Conservation (phyloP, 345 rosid genomes). For the Syzygium jambos region DNA sequence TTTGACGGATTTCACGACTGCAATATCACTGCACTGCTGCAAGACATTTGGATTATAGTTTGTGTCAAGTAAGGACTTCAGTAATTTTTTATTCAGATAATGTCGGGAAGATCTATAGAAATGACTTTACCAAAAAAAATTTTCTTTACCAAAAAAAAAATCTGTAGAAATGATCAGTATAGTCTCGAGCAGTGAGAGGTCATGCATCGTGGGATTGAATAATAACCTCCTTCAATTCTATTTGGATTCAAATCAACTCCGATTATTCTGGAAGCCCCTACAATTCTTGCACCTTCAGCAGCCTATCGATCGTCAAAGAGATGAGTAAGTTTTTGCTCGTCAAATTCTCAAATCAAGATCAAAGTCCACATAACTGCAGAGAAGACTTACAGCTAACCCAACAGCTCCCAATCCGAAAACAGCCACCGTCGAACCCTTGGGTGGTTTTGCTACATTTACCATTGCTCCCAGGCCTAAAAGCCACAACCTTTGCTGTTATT, state of each 20-base stretch:
- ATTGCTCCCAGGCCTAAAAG: slow-evolving; percentile 29
- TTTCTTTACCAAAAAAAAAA: too few species aligned
- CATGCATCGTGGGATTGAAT: neutral
- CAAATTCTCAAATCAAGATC: neutral
- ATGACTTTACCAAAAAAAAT: too few species aligned
- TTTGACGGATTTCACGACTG: neutral
- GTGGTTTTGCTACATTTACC: slow-evolving; percentile 33
- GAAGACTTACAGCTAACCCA: slow-evolving; percentile 23
- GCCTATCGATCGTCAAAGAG: slow-evolving; percentile 11
- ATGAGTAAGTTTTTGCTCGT: neutral
- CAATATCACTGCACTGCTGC: neutral
- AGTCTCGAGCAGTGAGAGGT: neutral
- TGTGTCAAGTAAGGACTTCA: neutral
- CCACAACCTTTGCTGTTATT: neutral
- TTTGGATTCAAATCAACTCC: slow-evolving; percentile 28
- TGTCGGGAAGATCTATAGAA: neutral
- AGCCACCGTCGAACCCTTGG: slow-evolving; percentile 23
- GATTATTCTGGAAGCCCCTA: slow-evolving; percentile 35
- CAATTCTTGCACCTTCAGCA: slow-evolving; percentile 34
- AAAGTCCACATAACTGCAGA: neutral
- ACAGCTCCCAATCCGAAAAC: slow-evolving; percentile 42
- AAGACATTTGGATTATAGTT: neutral
- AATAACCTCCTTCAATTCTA: slow-evolving; percentile 18
- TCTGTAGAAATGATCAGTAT: neutral
- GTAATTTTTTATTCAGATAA: neutral